phyloP scores from a whole-genome alignment of 495 filamentous ascomycete species.

The Neurospora sp. region DNA sequence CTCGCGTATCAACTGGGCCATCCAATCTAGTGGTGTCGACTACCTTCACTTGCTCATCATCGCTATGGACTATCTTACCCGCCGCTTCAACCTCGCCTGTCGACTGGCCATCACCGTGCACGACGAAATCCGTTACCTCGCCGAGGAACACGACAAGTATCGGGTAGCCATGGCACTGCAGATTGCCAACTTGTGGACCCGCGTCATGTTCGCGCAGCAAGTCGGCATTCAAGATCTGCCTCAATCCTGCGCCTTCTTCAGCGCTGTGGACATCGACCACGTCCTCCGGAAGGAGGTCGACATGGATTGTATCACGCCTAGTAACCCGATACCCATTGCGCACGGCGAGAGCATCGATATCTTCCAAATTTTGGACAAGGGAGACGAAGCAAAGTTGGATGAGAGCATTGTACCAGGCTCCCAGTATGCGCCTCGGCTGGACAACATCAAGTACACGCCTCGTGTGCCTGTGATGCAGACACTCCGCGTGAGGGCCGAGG shows the following conservation, averaged over 20 bases:
- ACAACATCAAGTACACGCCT: constrained; percentile 54
- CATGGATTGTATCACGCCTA: constrained; percentile 93
- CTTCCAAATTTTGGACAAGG: constrained; percentile 54
- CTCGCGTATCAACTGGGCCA: constrained; percentile 97
- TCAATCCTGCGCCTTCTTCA: constrained; percentile 90
- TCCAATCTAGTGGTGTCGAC: constrained; percentile 94
- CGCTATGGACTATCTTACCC: constrained; percentile 84
- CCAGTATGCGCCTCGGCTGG: constrained; percentile 37
- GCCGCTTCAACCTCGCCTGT: constrained; percentile 74
- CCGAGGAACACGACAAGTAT: constrained; percentile 79
- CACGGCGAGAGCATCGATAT: constrained; percentile 85
- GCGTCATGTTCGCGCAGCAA: constrained; percentile 93
- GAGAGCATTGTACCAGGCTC: constrained; percentile 41
- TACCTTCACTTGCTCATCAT: constrained; percentile 94
- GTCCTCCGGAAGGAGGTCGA: constrained; percentile 95
- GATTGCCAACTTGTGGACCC: constrained; percentile 90
- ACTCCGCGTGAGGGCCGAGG: constrained; percentile 31
- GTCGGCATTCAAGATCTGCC: constrained; percentile 93
- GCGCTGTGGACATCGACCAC: constrained; percentile 85
- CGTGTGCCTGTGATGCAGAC: constrained; percentile 72
- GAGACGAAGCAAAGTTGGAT: constrained; percentile 53
- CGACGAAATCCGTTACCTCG: constrained; percentile 93
- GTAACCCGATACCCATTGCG: constrained; percentile 65
- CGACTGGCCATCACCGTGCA: constrained; percentile 91
- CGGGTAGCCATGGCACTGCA: constrained; percentile 83